Base-by-base conservation (phyloP, 1,284 basidiomycete genomes). In the Fistulina hepatica region DNA sequence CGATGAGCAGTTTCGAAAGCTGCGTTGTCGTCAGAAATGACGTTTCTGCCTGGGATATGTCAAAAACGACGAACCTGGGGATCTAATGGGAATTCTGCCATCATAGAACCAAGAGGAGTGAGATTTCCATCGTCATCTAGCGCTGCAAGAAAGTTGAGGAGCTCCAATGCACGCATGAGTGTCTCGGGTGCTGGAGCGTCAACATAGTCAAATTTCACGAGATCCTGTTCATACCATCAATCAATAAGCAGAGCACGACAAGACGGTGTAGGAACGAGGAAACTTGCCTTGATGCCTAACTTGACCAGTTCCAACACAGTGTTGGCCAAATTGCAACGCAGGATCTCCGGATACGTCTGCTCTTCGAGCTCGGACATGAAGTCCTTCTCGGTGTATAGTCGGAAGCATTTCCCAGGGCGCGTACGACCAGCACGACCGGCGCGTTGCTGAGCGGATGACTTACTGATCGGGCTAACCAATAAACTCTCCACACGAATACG, bases 41-140 rank as follows among this genome's bases (percentile, higher is more conserved):
- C 17, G 15, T 10, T 26, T 34, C 10, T n/a, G 27, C n/a, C n/a
- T n/a, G 26, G 2, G 19, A 34, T 6, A n/a, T 6, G 12, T n/a
- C 25, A 22, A 35, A 26, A 23, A 20, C 32, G 11, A 47, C 59
- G 25, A 46, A 80, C 82, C 67, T 97, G 94, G 21, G 95, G 94
- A 56, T 98, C 95, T 20, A 99, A 71, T 11, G 94, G 94, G 64
- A 98, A 97, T 48, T 97, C 93, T 9, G 94, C 94, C 94, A 98
- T 97, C 44, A 93, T 85, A 33, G 65, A 67, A 10, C 95, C 94
- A 2, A 97, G 63, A 0, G 81, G 62, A 1, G 94, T 98, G 39
- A 99, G 60, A 45, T 90, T 80, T 12, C 95, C 94, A 5, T 97
- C 89, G 50, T 99, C 92, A 54, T 98, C 91, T 44, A 98, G 68